These are phyloP conservation scores for Geotrichum carabidarum DNA, from an alignment of 1,139 yeast species.

Conservation along the genomic window DNA sequence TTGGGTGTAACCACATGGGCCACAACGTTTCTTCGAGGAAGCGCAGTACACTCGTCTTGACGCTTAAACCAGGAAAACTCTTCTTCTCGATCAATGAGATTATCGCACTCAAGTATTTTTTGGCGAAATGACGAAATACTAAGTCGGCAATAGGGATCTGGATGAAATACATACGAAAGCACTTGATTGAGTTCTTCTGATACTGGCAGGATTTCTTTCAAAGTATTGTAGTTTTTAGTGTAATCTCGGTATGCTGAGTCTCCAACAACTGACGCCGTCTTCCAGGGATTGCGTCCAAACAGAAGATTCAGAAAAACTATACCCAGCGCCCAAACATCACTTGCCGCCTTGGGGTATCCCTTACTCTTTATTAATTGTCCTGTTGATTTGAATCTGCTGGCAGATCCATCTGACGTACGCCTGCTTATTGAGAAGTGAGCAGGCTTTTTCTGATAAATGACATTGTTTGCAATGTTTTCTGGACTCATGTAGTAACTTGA, in stretches of 20 bases:
- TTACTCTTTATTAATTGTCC: constrained; percentile 5
- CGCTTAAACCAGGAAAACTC: constrained; percentile 13
- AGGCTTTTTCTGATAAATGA: constrained; percentile 1
- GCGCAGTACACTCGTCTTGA: background rate
- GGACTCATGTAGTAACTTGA: constrained; percentile 92
- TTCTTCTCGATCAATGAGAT: constrained; percentile 2
- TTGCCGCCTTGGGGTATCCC: constrained; percentile 15
- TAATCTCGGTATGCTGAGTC: constrained; percentile 12
- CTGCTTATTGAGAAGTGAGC: background rate
- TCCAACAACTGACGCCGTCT: constrained; percentile 28
- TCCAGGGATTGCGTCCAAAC: constrained; percentile 92
- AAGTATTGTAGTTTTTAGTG: constrained; percentile 1
- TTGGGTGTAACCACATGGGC: background rate
- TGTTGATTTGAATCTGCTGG: background rate
- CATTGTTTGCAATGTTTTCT: constrained; percentile 39
- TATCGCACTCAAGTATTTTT: background rate
- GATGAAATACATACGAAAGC: constrained; percentile 16
- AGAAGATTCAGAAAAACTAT: constrained; percentile 73
- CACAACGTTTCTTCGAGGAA: background rate
- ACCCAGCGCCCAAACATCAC: constrained; percentile 83
- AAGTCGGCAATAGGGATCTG: constrained; percentile 15
- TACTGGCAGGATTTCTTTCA: constrained; percentile 13
- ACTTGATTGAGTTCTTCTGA: constrained; percentile 10
- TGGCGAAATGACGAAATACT: constrained; percentile 8
- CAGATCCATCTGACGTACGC: background rate